Evolutionary conservation across 208 protist genomes (phyloP).

Genomic region (Phytomonas sp.): DNA sequence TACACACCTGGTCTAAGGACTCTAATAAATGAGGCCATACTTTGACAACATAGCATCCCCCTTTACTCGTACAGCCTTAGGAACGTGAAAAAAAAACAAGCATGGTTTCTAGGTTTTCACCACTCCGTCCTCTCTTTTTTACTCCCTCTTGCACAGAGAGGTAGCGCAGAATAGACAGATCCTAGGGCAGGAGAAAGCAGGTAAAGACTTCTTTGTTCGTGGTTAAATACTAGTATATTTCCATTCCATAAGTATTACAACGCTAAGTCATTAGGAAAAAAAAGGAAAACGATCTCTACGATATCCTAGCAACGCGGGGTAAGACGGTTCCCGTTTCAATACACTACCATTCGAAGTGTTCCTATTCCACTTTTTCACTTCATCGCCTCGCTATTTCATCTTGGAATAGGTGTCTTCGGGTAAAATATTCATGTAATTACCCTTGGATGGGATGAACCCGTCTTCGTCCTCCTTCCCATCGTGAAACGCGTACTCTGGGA

Average conservation of each 20-base stretch:
- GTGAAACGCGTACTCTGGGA: conserved; percentile 59
- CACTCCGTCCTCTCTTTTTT: too few relatives aligned
- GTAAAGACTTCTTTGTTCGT: background rate
- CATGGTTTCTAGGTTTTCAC: background rate
- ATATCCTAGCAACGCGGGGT: conserved; percentile 1
- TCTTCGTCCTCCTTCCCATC: conserved; percentile 64
- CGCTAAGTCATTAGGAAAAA: conserved; percentile 7
- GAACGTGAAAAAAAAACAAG: background rate
- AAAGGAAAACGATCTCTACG: conserved; percentile 4
- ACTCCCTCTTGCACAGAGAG: background rate
- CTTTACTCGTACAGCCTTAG: background rate
- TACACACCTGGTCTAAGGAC: conserved; percentile 34
- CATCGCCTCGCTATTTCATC: conserved; percentile 13
- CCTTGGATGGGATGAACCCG: conserved; percentile 48
- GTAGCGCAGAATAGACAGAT: background rate
- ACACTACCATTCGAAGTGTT: background rate
- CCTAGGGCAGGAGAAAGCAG: background rate
- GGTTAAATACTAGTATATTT: background rate
- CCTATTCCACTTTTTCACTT: background rate
- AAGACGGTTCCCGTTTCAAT: background rate
- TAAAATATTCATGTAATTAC: conserved; percentile 27
- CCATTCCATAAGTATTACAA: background rate
- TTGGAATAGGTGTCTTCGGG: conserved; percentile 21
- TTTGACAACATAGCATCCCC: conserved; percentile 7
- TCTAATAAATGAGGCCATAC: conserved; percentile 45